A percentile compares a stretch with the other conserved stretches of the same genome.
phyloP scores from a whole-genome alignment of 2,329 filamentous ascomycete genomes.

The Aspergillus udagawae region DNA sequence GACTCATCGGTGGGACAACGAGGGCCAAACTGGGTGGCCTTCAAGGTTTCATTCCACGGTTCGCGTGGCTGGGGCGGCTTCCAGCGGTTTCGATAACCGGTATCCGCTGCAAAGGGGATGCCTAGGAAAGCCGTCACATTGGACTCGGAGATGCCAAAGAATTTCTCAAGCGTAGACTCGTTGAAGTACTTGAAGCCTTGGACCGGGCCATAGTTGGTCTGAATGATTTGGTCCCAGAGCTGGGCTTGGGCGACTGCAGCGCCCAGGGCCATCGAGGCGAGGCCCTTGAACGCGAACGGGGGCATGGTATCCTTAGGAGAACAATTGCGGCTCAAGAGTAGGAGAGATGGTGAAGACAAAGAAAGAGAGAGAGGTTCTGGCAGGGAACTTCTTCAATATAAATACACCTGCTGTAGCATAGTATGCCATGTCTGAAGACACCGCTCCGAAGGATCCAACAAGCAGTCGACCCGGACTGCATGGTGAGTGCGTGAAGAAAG shows the following conservation, averaged over 20 bases:
- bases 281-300: neutral
- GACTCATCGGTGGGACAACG: slow-evolving; percentile 15
- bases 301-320: slow-evolving; percentile 1
- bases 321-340: neutral
- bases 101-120: slow-evolving; percentile 26
- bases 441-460: neutral
- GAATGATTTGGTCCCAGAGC: slow-evolving; percentile 16
- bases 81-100: slow-evolving; percentile 24
- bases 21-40: slow-evolving; percentile 19
- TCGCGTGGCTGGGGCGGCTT: slow-evolving; percentile 21
- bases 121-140: slow-evolving; percentile 22
- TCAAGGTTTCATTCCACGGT: slow-evolving; percentile 18
- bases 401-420: neutral
- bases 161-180: slow-evolving; percentile 13
- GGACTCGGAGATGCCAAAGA: slow-evolving; percentile 13
- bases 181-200: slow-evolving; percentile 21
- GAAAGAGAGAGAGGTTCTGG: neutral
- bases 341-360: neutral
- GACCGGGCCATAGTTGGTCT: slow-evolving; percentile 15
- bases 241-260: slow-evolving; percentile 12
- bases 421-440: neutral
- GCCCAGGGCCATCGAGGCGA: slow-evolving; percentile 7
- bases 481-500: neutral
- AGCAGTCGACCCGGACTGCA: neutral
- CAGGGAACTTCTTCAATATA: neutral